Conservation (phyloP, 352 stramenopile genomes). For the Phytopythium montanum region DNA sequence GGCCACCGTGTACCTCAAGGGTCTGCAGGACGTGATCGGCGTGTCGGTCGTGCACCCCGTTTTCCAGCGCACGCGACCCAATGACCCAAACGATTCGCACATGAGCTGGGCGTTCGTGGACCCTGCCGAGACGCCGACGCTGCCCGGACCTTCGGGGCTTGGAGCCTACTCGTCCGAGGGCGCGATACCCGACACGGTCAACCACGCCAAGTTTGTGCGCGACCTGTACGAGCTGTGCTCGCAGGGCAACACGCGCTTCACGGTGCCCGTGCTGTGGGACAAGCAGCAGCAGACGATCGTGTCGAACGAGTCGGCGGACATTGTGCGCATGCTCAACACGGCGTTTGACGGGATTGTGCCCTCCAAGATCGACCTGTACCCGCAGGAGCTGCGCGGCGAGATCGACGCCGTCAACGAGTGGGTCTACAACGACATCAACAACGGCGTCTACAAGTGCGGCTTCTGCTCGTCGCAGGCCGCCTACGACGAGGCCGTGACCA, state of each 20-base stretch:
- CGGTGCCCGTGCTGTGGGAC: conserved; percentile 92
- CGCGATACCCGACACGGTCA: conserved; percentile 59
- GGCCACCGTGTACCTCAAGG: conserved; percentile 91
- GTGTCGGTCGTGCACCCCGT: conserved; percentile 90
- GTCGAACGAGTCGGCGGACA: conserved; percentile 93
- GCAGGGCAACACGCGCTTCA: conserved; percentile 77
- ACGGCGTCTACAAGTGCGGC: conserved; percentile 91
- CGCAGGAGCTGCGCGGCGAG: conserved; percentile 58
- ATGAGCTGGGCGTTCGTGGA: conserved; percentile 84
- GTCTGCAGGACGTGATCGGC: conserved; percentile 92
- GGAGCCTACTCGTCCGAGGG: conserved; percentile 68
- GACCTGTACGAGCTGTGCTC: conserved; percentile 82
- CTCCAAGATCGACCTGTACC: conserved; percentile 77
- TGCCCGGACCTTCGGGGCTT: conserved; percentile 58
- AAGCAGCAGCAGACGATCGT: conserved; percentile 89
- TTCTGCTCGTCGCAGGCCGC: conserved; percentile 87
- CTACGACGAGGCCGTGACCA: conserved; percentile 81
- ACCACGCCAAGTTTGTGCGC: conserved; percentile 58
- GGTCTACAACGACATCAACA: conserved; percentile 92
- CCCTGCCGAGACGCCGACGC: conserved; percentile 51
- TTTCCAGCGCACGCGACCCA: conserved; percentile 71
- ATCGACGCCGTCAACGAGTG: conserved; percentile 92
- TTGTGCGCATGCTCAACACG: conserved; percentile 91
- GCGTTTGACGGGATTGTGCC: conserved; percentile 73
- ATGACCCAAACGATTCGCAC: conserved; percentile 65